Percentiles rank a stretch among this genome's conserved stretches.
phyloP scores from a whole-genome alignment of 345 rosid genomes.

The Angophora floribunda region DNA sequence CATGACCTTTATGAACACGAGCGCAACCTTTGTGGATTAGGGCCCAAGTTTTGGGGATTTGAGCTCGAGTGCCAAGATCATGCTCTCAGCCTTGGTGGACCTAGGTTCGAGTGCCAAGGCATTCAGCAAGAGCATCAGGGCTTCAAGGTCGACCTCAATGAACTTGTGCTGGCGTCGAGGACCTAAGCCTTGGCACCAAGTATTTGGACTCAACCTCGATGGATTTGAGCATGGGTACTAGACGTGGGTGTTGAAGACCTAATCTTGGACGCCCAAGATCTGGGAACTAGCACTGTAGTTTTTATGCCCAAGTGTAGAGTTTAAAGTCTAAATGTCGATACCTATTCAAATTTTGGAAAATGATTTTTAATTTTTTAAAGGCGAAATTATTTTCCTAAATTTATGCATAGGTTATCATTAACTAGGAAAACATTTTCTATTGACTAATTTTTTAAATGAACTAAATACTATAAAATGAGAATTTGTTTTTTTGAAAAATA shows the following conservation, averaged over 20 bases:
- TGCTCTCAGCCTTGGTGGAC: background rate
- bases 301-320: background rate
- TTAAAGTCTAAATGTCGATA: too few relatives aligned
- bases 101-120: background rate
- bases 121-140: too few relatives aligned
- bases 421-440: too few relatives aligned
- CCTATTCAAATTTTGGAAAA: background rate
- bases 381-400: too few relatives aligned
- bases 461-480: background rate
- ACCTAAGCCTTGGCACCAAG: background rate
- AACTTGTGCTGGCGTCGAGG: background rate
- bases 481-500: too few relatives aligned
- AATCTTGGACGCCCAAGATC: background rate
- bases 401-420: background rate
- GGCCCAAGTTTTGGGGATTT: background rate
- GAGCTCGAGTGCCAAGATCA: background rate
- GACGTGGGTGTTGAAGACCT: fast-evolving
- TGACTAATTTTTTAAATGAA: background rate
- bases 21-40: background rate
- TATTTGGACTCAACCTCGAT: too few relatives aligned
- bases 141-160: too few relatives aligned
- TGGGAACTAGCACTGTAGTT: fast-evolving
- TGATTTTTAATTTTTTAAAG: too few relatives aligned
- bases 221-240: background rate
- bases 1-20: background rate